These are phyloP conservation scores for Pulveroboletus sp. DNA, from an alignment of 768 basidiomycete species.

Conservation along the genomic window DNA sequence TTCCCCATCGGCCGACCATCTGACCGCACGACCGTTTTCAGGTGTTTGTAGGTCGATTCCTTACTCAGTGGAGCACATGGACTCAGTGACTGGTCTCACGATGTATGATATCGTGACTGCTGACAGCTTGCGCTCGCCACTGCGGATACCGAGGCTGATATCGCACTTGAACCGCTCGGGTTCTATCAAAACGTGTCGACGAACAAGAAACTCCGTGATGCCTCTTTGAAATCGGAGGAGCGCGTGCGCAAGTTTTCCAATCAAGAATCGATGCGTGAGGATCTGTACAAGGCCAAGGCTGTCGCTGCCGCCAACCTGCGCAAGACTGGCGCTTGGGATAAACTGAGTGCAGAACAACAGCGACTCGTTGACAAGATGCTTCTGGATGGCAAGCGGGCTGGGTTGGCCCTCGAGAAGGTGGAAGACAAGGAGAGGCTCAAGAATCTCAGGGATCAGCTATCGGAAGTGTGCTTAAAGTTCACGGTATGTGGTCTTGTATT, in stretches of 20 bases:
- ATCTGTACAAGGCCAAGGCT: slow-evolving; percentile 73
- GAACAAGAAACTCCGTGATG: slow-evolving; percentile 74
- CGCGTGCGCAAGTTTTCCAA: slow-evolving; percentile 68
- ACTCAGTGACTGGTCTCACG: neutral
- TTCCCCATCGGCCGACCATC: neutral
- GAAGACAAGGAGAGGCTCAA: slow-evolving; percentile 54
- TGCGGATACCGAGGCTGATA: slow-evolving; percentile 56
- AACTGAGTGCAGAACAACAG: slow-evolving; percentile 62
- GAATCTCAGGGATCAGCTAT: slow-evolving; percentile 71
- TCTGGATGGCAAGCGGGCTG: slow-evolving; percentile 76
- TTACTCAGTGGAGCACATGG: neutral
- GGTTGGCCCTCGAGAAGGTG: slow-evolving; percentile 66
- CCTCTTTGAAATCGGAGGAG: slow-evolving; percentile 73
- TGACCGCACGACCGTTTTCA: slow-evolving; percentile 22
- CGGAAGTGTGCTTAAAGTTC: slow-evolving; percentile 75
- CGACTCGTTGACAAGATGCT: slow-evolving; percentile 81
- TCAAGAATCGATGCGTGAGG: slow-evolving; percentile 77
- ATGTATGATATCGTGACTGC: slow-evolving; percentile 1
- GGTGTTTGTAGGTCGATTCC: slow-evolving; percentile 65
- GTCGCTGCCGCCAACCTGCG: slow-evolving; percentile 69
- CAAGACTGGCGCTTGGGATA: slow-evolving; percentile 57
- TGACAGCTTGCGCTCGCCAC: slow-evolving; percentile 54
- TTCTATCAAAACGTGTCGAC: slow-evolving; percentile 86
- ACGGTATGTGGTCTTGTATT: slow-evolving; percentile 45
- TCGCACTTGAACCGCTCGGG: slow-evolving; percentile 53